Base-by-base conservation (phyloP, 2,329 filamentous ascomycete species). In the Aspergillus thermomutatus region DNA sequence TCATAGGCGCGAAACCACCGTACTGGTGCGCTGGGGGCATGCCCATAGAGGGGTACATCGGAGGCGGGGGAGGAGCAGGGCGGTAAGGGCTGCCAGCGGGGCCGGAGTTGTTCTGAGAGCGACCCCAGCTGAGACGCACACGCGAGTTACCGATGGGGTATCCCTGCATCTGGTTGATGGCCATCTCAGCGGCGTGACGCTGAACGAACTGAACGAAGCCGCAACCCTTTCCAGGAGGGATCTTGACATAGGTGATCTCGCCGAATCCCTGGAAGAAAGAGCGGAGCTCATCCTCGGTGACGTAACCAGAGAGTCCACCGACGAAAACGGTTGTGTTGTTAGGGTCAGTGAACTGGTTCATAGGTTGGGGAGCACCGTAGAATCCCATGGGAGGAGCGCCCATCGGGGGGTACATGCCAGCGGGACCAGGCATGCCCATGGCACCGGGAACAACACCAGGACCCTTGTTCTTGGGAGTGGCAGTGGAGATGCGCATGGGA, bases 281-380 rank as follows among this genome's bases (percentile, higher is more conserved):
- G 62, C 94, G 91, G n/a, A 99, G 88, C 82, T 99, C 94, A 70
- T 99, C 94, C 81, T 99, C 94, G 49, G 94, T 99, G 61, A 99
- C 94, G 70, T 99, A 99, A 64, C 94, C 94, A 40, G 92, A 97
- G 4, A 99, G 86, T 53, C 94, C 94, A 64, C 94, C 94, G 54
- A 99, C 94, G 69, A 99, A 99, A 61, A 99, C 94, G 21, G 94
- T 99, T 19, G 94, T 99, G 81, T 99, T 99, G 85, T 99, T 99
- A 11, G 94, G 94, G 70, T 99, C 94, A 40, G 94, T 99, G 82
- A 99, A 99, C 79, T 99, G 94, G 80, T 99, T 99, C 94, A 99
- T 97, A 64, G 88, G 87, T 76, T 90, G 87, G 61, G 86, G 86
- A 65, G 85, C 81, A 60, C 84, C 86, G 60, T 75, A 75, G 71